Conservation (phyloP, 208 protist genomes). For the Leishmania mexicana region DNA sequence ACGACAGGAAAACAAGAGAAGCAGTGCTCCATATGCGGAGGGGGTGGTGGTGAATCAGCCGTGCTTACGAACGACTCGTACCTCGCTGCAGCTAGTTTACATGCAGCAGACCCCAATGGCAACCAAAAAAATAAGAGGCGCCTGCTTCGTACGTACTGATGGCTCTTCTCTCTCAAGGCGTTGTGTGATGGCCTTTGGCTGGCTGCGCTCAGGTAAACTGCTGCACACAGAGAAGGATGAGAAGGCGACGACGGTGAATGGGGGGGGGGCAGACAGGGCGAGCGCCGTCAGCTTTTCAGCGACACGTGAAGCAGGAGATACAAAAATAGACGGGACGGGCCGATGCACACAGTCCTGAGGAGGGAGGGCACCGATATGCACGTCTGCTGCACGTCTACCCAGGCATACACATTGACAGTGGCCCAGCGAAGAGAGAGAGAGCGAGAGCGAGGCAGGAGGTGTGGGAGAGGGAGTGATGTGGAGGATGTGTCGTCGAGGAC, state of each 20-base stretch:
- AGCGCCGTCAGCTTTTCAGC: neutral
- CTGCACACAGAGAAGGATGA: neutral
- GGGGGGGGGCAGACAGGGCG: neutral
- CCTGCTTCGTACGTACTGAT: neutral
- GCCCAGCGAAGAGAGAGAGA: neutral
- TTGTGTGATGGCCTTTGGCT: neutral
- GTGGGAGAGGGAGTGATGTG: neutral
- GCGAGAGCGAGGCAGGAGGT: neutral
- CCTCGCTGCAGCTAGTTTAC: constrained; percentile 1
- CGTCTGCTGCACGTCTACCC: neutral
- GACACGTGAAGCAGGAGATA: neutral
- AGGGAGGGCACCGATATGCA: neutral
- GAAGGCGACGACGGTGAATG: neutral
- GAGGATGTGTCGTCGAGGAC: neutral
- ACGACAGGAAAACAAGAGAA: neutral
- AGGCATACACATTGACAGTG: neutral
- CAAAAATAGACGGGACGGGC: too few relatives aligned
- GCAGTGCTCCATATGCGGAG: neutral
- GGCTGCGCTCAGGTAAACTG: neutral
- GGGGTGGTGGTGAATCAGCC: neutral
- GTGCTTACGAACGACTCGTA: neutral
- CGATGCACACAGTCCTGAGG: neutral
- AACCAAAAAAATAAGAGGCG: neutral
- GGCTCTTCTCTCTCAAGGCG: neutral
- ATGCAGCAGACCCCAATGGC: neutral